Evolutionary conservation across 2,329 filamentous ascomycete species (phyloP).

Genomic region (Neonectria ditissima): DNA sequence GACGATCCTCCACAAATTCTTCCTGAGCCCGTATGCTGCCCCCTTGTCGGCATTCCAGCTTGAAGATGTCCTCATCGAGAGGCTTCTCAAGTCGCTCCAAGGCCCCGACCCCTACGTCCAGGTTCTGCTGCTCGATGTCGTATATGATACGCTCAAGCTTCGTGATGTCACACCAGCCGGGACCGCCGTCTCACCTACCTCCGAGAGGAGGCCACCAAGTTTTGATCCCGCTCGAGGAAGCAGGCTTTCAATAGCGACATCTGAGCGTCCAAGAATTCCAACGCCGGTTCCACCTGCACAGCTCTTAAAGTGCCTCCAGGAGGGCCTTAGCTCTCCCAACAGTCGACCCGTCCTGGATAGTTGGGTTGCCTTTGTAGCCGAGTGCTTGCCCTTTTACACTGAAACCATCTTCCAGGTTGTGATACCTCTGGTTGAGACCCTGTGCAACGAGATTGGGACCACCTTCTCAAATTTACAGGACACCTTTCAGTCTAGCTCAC

Average conservation of each 20-base stretch:
- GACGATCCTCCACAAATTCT: constrained; percentile 76
- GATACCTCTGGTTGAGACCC: constrained; percentile 88
- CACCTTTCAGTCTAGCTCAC: constrained; percentile 63
- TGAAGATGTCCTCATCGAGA: constrained; percentile 77
- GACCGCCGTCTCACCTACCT: constrained; percentile 56
- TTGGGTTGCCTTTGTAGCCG: constrained; percentile 88
- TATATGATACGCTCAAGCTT: constrained; percentile 79
- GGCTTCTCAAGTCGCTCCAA: constrained; percentile 70
- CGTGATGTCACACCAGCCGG: constrained; percentile 58
- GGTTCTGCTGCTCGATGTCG: constrained; percentile 81
- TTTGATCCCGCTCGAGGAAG: constrained; percentile 56
- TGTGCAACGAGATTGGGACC: constrained; percentile 80
- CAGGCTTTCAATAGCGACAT: constrained; percentile 52
- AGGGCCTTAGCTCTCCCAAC: constrained; percentile 79
- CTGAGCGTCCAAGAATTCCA: constrained; percentile 43
- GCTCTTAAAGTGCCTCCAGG: constrained; percentile 86
- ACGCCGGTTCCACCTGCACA: constrained; percentile 68
- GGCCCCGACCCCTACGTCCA: constrained; percentile 78
- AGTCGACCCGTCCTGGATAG: constrained; percentile 86
- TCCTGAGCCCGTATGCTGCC: constrained; percentile 71
- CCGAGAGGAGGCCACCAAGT: constrained; percentile 60
- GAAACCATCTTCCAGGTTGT: constrained; percentile 90
- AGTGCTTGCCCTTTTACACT: constrained; percentile 86
- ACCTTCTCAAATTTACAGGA: constrained; percentile 79
- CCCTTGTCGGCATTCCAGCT: constrained; percentile 73